Evolutionary conservation across 148 eudicot genomes (phyloP).

Genomic region (Rhododendron ferrugineum): DNA sequence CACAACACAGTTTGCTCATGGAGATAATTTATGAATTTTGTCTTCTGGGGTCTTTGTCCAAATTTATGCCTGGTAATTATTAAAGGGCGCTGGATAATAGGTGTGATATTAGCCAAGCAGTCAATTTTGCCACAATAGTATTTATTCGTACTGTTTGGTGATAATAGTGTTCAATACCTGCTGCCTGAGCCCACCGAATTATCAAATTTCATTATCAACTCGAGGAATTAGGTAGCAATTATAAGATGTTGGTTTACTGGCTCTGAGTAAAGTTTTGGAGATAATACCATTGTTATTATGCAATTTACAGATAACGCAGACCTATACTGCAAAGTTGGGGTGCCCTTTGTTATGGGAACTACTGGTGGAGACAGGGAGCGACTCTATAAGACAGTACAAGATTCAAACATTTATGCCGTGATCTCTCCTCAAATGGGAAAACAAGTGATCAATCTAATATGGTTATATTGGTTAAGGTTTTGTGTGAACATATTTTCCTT

Average conservation of each 20-base stretch:
- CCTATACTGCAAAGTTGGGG: conserved; percentile 81
- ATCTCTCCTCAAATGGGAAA: conserved; percentile 99
- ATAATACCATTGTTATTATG: background rate
- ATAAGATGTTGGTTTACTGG: background rate
- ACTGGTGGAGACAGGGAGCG: conserved; percentile 95
- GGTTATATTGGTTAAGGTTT: conserved; percentile 6
- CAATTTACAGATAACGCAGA: conserved; percentile 68
- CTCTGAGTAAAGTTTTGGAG: background rate
- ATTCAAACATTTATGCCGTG: conserved; percentile 72
- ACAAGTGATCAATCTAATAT: conserved; percentile 41
- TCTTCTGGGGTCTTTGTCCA: background rate
- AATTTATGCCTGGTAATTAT: background rate
- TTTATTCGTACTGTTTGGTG: background rate
- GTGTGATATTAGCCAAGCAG: background rate
- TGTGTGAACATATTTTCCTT: background rate
- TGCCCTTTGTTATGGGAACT: conserved; percentile 98
- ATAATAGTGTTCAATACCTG: background rate
- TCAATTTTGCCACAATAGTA: background rate
- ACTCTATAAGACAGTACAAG: conserved; percentile 65
- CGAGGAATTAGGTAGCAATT: background rate
- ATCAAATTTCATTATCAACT: background rate
- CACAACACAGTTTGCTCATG: background rate
- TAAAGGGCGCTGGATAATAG: background rate
- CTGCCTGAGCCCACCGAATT: background rate
- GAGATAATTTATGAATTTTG: background rate